Base-by-base conservation (phyloP, 148 eudicot species). In the Tetragonia tetragonoides region DNA sequence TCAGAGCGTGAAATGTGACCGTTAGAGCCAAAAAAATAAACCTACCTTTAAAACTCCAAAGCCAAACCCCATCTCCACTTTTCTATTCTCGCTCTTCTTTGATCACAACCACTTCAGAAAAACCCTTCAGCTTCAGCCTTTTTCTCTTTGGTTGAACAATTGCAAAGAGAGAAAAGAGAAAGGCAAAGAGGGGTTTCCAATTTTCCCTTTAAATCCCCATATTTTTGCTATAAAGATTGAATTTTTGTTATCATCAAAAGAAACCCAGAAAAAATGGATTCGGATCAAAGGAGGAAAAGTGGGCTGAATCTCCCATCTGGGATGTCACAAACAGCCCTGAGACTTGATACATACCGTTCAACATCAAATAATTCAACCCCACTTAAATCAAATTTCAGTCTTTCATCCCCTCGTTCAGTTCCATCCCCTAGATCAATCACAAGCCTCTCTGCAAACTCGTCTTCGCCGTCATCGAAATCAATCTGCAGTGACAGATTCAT, bases 401-500 rank as follows among this genome's bases (percentile, higher is more conserved):
- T 82, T 12, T 42, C 60, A 42, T 93, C 97, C 6, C 97, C 95
- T 3, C 71, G 89, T 53, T 78, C 91, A 9, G 85, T 90, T 7
- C 61, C 87, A 82, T 95, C 98, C 0, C 98, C 98, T 0, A 84
- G 98, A 62, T 89, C 97, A 14, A 90, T 95, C 34, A 91, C 93
- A 9, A 89, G 89, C 51, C 73, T 95, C 0, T 82, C 97, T 12
- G 69, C 92, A 1, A 72, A 78, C 46, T n/a, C 81, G 0, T 74
- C 76, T 4, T 84, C 89, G 10, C 85, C 92, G 2, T 83, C 85
- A 0, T 79, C 93, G 7, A 86, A 79, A 23, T 86, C 79, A 5
- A 71, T 77, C 18, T 91, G 97, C 87, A 93, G 97, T 78, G 99
- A 95, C 82, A 78, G 97, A 75, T 95, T 95, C 76, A 95, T 95